Evolutionary conservation across 148 eudicot genomes (phyloP).

Genomic region (Chenopodium suecicum): DNA sequence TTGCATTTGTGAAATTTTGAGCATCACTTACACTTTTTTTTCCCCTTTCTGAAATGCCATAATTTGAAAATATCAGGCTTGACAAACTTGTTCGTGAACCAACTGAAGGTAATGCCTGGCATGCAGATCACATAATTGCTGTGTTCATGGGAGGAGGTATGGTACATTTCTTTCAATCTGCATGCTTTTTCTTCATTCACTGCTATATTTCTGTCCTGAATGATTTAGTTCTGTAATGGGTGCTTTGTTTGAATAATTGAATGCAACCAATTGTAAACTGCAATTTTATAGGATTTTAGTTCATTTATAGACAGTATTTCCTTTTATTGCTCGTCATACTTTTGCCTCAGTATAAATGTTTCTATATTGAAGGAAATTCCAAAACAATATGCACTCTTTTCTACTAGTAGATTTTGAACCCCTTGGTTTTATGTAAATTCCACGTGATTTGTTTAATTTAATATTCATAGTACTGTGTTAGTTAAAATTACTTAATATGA

Average conservation of each 20-base stretch:
- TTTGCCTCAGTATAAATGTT: neutral
- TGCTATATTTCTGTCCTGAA: neutral
- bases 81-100: slow-evolving; percentile 81
- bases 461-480: neutral
- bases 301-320: neutral
- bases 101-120: slow-evolving; percentile 96
- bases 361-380: neutral
- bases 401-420: neutral
- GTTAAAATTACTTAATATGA: neutral
- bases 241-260: neutral
- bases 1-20: neutral
- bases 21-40: neutral
- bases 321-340: neutral
- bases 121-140: slow-evolving; percentile 89
- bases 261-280: neutral
- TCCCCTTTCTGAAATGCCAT: neutral
- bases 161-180: slow-evolving; percentile 19
- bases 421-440: too few species aligned
- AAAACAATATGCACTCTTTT: neutral
- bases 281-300: neutral
- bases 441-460: too few species aligned
- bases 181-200: neutral
- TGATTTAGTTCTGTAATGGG: neutral
- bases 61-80: slow-evolving; percentile 43
- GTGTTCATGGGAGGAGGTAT: slow-evolving; percentile 94